A percentile compares a stretch with the other conserved stretches of the same genome.
Conservation (phyloP, 2,329 filamentous ascomycete genomes). For the Pseudocercospora crystallina region DNA sequence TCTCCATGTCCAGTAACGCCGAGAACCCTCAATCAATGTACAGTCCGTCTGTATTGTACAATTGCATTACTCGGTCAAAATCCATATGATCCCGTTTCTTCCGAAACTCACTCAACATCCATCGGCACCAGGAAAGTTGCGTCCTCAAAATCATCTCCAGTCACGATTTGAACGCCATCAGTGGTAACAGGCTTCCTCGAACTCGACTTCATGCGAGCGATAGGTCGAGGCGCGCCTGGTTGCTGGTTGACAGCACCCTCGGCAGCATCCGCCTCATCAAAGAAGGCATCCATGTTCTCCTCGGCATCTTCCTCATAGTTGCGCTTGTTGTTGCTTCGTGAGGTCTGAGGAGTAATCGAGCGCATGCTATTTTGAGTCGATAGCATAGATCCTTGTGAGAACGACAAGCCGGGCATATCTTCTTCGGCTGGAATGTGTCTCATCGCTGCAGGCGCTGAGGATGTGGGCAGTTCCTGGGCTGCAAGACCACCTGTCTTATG, state of each 20-base stretch:
- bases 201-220: conserved; percentile 33
- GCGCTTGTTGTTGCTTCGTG: conserved; percentile 28
- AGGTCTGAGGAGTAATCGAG: conserved; percentile 8
- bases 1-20: no score
- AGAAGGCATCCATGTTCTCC: conserved; percentile 36
- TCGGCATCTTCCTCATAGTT: conserved; percentile 38
- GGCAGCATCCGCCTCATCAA: conserved; percentile 27
- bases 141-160: conserved; percentile 65
- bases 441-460: conserved; percentile 28
- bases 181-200: conserved; percentile 32
- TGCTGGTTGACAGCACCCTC: conserved; percentile 7
- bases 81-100: no score
- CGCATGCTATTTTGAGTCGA: conserved; percentile 41
- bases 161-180: conserved; percentile 38
- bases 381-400: conserved; percentile 39
- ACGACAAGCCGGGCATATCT: conserved; percentile 25
- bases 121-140: conserved; percentile 57
- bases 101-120: conserved; percentile 15
- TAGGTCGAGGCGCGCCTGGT: conserved; percentile 12
- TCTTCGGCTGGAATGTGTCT: conserved; percentile 9
- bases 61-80: no score
- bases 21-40: no score
- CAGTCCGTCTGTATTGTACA: no score
- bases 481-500: conserved; percentile 71
- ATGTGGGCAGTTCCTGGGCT: conserved; percentile 49